Evolutionary conservation across 164 flowering plant genomes (phyloP).

Genomic region (Nelumbo lutea): DNA sequence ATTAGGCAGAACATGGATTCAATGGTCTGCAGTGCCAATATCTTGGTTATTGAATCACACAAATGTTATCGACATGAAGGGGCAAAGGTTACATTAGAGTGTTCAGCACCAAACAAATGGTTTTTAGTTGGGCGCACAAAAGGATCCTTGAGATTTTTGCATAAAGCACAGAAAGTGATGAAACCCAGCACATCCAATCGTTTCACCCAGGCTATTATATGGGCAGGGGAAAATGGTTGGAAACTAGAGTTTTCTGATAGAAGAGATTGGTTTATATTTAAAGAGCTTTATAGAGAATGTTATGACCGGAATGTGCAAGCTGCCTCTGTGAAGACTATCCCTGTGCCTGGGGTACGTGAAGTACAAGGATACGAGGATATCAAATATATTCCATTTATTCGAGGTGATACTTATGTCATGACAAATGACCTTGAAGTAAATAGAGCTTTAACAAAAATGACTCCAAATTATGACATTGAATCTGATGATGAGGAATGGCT

Average conservation of each 20-base stretch:
- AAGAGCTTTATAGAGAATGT: slow-evolving; percentile 75
- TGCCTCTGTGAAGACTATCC: slow-evolving; percentile 44
- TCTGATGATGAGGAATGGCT: slow-evolving; percentile 88
- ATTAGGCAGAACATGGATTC: slow-evolving; percentile 27
- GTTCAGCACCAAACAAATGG: slow-evolving; percentile 49
- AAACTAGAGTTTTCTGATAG: slow-evolving; percentile 74
- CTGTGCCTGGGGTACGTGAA: slow-evolving; percentile 75
- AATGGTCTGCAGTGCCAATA: slow-evolving; percentile 46
- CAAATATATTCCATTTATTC: slow-evolving; percentile 24
- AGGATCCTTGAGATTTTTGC: slow-evolving; percentile 38
- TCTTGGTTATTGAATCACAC: slow-evolving; percentile 59
- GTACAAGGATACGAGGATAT: slow-evolving; percentile 34
- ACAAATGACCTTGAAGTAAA: slow-evolving; percentile 52
- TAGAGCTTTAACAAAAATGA: slow-evolving; percentile 51
- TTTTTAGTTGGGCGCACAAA: slow-evolving; percentile 44
- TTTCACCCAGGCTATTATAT: slow-evolving; percentile 58
- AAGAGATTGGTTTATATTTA: slow-evolving; percentile 67
- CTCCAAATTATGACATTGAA: slow-evolving; percentile 71
- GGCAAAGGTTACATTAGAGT: slow-evolving; percentile 43
- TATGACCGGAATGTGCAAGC: slow-evolving; percentile 42
- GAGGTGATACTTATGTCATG: slow-evolving; percentile 60
- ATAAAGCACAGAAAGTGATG: slow-evolving; percentile 50
- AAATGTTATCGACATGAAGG: slow-evolving; percentile 67
- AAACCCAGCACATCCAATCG: slow-evolving; percentile 54
- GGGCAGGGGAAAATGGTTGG: slow-evolving; percentile 62